A percentile compares a stretch with the other conserved stretches of the same genome.
These are phyloP conservation scores for Corrigiola litoralis DNA, from an alignment of 179 eudicot species.

Conservation along the genomic window DNA sequence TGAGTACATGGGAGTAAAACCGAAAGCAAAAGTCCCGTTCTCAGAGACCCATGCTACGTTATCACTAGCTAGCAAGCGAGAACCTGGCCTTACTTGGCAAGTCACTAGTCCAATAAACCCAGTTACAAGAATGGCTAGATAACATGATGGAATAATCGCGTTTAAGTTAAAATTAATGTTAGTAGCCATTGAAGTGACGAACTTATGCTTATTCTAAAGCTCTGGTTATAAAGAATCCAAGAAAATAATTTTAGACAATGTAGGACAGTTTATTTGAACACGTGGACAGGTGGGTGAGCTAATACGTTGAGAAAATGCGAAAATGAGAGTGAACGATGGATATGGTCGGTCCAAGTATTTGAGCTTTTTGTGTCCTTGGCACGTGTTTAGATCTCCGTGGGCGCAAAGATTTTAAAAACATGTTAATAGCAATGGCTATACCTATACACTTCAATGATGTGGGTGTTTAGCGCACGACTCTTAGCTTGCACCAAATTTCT, in stretches of 20 bases:
- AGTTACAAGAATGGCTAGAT: neutral
- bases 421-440: neutral
- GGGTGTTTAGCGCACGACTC: neutral
- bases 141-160: neutral
- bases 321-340: neutral
- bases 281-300: slow-evolving; percentile 76
- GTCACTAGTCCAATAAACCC: slow-evolving; percentile 13
- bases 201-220: slow-evolving; percentile 3
- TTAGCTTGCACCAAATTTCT: neutral
- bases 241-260: neutral
- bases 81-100: slow-evolving; percentile 33
- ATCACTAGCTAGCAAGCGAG: slow-evolving; percentile 55
- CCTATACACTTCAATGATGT: neutral
- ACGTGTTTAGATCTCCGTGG: slow-evolving; percentile 19
- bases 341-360: slow-evolving; percentile 29
- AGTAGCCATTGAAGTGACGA: slow-evolving; percentile 13
- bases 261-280: slow-evolving; percentile 20
- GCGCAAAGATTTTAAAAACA: neutral
- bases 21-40: slow-evolving; percentile 82
- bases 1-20: slow-evolving; percentile 42
- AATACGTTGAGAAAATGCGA: slow-evolving; percentile 45
- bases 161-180: neutral
- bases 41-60: slow-evolving; percentile 61
- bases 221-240: no score
- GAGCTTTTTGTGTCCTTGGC: slow-evolving; percentile 7